Conservation (phyloP, 139 green algal genomes). For the Micractinium conductrix region DNA sequence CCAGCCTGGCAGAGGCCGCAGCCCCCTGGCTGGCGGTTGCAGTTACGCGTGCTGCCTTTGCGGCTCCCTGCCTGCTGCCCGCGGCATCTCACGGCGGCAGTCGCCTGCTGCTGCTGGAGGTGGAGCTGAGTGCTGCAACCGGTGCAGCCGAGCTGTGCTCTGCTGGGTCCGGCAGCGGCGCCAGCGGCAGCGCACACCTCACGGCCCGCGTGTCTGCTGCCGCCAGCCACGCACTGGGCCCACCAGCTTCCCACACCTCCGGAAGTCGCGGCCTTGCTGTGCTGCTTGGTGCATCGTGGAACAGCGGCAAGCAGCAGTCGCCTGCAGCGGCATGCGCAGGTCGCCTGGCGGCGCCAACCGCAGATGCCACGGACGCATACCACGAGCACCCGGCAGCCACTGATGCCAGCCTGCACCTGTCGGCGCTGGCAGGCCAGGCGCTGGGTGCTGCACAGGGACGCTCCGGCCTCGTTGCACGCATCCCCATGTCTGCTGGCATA, state of each 20-base stretch:
- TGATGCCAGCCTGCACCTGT: conserved; percentile 24
- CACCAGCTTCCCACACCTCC: neutral
- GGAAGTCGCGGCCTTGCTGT: too few relatives aligned
- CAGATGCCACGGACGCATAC: conserved; percentile 7
- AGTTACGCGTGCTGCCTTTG: neutral
- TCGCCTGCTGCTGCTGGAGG: neutral
- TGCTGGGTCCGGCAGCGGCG: neutral
- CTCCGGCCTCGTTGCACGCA: neutral
- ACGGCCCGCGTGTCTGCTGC: neutral
- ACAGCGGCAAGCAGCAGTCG: neutral
- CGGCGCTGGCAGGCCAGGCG: neutral
- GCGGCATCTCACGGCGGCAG: neutral
- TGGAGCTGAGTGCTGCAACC: neutral
- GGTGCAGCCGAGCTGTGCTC: neutral
- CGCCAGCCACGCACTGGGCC: neutral
- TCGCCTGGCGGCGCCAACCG: neutral
- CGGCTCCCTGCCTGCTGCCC: conserved; percentile 20
- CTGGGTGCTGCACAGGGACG: neutral
- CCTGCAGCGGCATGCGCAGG: neutral
- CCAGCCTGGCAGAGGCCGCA: conserved; percentile 2
- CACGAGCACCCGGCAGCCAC: conserved; percentile 9
- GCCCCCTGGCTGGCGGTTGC: neutral
- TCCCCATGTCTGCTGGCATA: neutral
- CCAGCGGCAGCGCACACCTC: neutral
- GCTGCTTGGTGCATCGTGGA: neutral